Percentiles rank a stretch among this genome's conserved stretches.
These are phyloP conservation scores for Solanum chaucha DNA, from an alignment of 257 asterid genomes.

Conservation along the genomic window DNA sequence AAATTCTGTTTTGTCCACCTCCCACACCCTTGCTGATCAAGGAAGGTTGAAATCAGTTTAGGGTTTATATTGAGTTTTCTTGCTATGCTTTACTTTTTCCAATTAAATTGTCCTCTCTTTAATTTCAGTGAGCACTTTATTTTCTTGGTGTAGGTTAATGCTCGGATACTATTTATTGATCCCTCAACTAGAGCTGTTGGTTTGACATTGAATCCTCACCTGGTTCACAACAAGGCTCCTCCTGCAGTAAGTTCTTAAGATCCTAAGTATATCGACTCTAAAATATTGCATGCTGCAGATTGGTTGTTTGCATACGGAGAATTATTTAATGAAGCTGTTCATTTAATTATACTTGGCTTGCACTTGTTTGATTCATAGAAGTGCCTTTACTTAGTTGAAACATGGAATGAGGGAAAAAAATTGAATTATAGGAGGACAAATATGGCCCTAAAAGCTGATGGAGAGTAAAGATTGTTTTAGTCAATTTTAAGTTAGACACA, in stretches of 20 bases:
- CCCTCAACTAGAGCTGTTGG: constrained; percentile 96
- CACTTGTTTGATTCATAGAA: not conserved
- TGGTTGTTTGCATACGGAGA: not conserved
- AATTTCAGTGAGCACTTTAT: not conserved
- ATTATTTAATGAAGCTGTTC: not conserved
- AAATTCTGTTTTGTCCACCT: not conserved
- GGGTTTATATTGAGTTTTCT: not conserved
- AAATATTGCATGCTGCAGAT: not conserved
- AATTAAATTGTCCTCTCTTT: not conserved
- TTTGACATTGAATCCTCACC: constrained; percentile 75
- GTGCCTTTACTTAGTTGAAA: not conserved
- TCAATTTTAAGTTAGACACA: not conserved
- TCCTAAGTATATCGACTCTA: not conserved
- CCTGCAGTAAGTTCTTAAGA: constrained; percentile 53
- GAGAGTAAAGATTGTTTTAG: not conserved
- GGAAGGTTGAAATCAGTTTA: not conserved
- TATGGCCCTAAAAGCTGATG: not conserved
- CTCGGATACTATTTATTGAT: constrained; percentile 92
- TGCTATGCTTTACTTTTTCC: not conserved
- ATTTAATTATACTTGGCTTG: not conserved
- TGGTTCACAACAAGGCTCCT: constrained; percentile 71
- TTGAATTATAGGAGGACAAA: not conserved
- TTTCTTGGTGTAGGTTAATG: constrained; percentile 51
- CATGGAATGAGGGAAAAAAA: not conserved
- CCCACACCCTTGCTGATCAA: not conserved